Evolutionary conservation across 441 rosid species (phyloP).

Genomic region (Kokia cookei): DNA sequence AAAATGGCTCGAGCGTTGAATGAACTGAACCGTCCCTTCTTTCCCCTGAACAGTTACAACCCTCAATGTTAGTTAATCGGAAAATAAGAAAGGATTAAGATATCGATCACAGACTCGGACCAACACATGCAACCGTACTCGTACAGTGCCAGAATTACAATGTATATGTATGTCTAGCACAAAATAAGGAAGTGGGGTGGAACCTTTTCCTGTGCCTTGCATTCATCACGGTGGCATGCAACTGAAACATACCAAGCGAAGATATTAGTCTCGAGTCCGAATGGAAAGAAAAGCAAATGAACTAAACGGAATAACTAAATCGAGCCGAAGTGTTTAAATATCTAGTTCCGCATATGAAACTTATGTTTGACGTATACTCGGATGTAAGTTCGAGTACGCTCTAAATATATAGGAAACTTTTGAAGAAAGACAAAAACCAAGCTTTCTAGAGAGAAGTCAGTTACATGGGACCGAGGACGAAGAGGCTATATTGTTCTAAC

Average conservation of each 20-base stretch:
- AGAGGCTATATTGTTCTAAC: too few species aligned
- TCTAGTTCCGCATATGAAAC: not conserved
- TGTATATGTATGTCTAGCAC: not conserved
- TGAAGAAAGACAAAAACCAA: too few species aligned
- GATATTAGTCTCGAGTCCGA: not conserved
- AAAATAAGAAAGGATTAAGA: not conserved
- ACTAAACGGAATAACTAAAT: not conserved
- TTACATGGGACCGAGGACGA: too few species aligned
- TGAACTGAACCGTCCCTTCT: conserved; percentile 27
- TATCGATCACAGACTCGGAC: not conserved
- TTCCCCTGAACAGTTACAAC: conserved; percentile 22
- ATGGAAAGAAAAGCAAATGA: not conserved
- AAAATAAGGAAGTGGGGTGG: not conserved
- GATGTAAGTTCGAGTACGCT: too few species aligned
- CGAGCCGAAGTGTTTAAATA: not conserved
- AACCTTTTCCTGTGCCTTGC: conserved; percentile 66
- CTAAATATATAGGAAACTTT: too few species aligned
- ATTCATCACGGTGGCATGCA: conserved; percentile 87
- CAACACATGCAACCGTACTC: not conserved
- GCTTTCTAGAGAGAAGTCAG: too few species aligned
- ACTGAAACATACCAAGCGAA: conserved; percentile 36
- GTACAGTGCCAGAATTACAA: not conserved
- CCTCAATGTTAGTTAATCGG: not conserved
- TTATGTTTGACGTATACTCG: not conserved
- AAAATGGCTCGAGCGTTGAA: conserved; percentile 76